These are phyloP conservation scores for Leptomonas seymouri DNA, from an alignment of 208 protist genomes.

Conservation along the genomic window DNA sequence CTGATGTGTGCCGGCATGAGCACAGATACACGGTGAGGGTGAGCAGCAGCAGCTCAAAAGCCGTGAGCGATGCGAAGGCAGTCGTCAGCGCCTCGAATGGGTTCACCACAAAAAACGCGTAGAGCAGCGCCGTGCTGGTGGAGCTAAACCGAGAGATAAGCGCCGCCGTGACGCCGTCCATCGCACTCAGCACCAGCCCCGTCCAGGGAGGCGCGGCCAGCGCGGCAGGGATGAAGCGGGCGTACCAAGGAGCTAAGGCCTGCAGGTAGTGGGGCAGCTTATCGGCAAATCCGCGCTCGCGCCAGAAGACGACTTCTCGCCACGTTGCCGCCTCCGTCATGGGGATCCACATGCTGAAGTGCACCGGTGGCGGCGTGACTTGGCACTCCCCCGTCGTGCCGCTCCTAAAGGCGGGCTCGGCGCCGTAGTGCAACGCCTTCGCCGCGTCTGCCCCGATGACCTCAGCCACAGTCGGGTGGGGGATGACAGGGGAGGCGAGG, in stretches of 20 bases:
- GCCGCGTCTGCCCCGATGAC: slow-evolving; percentile 12
- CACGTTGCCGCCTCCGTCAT: slow-evolving; percentile 53
- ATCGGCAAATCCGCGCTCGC: slow-evolving; percentile 30
- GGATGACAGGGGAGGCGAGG: slow-evolving; percentile 20
- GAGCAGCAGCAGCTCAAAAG: slow-evolving; percentile 61
- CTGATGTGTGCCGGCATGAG: slow-evolving; percentile 18
- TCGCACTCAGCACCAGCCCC: slow-evolving; percentile 50
- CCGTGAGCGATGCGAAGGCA: slow-evolving; percentile 57
- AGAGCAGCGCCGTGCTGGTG: slow-evolving; percentile 45
- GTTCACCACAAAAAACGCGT: slow-evolving; percentile 69
- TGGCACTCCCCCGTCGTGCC: slow-evolving; percentile 12
- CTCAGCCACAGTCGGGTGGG: slow-evolving; percentile 18
- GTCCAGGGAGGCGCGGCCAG: slow-evolving; percentile 37
- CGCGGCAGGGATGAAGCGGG: slow-evolving; percentile 46
- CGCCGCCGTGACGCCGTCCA: slow-evolving; percentile 60
- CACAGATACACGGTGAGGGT: slow-evolving; percentile 44
- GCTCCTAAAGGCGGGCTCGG: slow-evolving; percentile 19
- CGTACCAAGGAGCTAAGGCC: slow-evolving; percentile 66
- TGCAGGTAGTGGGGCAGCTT: slow-evolving; percentile 46
- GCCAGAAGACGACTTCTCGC: slow-evolving; percentile 70
- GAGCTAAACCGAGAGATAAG: slow-evolving; percentile 61
- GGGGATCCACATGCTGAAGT: slow-evolving; percentile 39
- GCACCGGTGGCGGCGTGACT: slow-evolving; percentile 29
- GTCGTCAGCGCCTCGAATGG: slow-evolving; percentile 54
- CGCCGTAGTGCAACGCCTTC: not conserved